Conservation (phyloP, 176 grass and related monocot genomes). For the Olyra latifolia region DNA sequence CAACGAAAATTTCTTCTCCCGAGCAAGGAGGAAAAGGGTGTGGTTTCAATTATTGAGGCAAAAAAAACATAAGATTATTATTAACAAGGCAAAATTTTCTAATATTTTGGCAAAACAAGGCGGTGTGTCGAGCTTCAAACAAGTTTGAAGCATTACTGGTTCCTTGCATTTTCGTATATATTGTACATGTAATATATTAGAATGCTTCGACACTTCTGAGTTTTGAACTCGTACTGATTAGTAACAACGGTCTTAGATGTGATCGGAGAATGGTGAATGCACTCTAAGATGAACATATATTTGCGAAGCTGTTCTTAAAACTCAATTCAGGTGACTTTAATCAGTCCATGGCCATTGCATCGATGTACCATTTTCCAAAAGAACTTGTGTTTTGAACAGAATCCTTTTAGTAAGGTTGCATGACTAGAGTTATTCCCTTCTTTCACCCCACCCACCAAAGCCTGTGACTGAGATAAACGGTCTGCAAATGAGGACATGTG, state of each 20-base stretch:
- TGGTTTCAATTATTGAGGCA: background rate
- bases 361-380: background rate
- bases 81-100: background rate
- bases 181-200: slow-evolving; percentile 30
- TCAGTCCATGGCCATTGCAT: background rate
- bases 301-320: background rate
- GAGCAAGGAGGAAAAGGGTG: background rate
- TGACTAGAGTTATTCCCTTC: background rate
- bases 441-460: background rate
- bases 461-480: background rate
- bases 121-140: background rate
- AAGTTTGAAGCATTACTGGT: background rate
- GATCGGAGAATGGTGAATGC: background rate
- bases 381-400: background rate
- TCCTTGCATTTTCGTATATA: background rate
- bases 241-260: background rate
- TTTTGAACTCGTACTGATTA: background rate
- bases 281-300: background rate
- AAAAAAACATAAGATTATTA: background rate
- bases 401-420: background rate
- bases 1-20: background rate
- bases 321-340: background rate
- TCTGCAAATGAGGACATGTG: background rate
- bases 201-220: background rate
- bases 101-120: background rate